Evolutionary conservation across 2,329 filamentous ascomycete species (phyloP).

Genomic region (Ophiostoma quercus): DNA sequence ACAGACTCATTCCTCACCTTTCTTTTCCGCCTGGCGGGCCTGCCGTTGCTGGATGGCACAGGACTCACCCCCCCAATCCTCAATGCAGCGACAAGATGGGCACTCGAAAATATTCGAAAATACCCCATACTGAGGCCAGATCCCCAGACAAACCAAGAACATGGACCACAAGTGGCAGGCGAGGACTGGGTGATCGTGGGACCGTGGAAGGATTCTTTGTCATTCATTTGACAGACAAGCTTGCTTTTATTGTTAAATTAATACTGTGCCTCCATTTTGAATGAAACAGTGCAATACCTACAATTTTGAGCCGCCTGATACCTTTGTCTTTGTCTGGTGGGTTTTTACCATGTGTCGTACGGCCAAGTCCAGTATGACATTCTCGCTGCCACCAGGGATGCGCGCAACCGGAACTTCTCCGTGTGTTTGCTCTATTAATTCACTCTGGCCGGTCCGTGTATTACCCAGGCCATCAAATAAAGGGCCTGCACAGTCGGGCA

Average conservation of each 20-base stretch:
- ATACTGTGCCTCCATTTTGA: background rate
- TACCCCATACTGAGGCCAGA: conserved; percentile 36
- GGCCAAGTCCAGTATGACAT: background rate
- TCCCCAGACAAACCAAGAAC: background rate
- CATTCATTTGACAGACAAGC: background rate
- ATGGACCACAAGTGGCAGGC: background rate
- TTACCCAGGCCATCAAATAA: background rate
- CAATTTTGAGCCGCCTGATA: no score
- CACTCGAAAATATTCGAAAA: conserved; percentile 45
- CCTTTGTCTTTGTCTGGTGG: background rate
- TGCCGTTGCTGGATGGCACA: conserved; percentile 44
- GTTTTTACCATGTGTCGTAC: background rate
- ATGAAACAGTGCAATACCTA: no score
- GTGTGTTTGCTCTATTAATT: background rate
- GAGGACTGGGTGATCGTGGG: conserved; percentile 16
- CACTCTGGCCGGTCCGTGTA: background rate
- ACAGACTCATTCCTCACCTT: conserved; percentile 44
- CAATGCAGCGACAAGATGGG: conserved; percentile 42
- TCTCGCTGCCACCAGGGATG: background rate
- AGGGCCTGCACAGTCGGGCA: background rate
- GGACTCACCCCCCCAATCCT: conserved; percentile 45
- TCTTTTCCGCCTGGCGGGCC: conserved; percentile 46
- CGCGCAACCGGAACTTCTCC: background rate
- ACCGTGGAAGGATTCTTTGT: conserved; percentile 16
- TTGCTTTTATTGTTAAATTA: background rate